A percentile compares a stretch with the other conserved stretches of the same genome.
Conservation (phyloP, 1,284 basidiomycete genomes). For the Athelia sp. region DNA sequence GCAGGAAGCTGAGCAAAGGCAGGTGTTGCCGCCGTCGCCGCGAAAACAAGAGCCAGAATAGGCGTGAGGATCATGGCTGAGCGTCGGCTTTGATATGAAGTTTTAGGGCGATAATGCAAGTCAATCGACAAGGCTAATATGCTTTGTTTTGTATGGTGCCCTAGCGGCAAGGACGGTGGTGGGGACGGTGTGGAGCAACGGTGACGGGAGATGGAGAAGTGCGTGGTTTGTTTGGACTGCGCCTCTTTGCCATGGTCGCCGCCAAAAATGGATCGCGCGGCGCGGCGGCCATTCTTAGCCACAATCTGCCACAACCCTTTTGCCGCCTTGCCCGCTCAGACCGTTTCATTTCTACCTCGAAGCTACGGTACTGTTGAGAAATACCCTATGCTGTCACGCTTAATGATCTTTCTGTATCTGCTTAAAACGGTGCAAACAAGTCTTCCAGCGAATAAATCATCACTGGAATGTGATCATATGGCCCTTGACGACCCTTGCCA, state of each 20-base stretch:
- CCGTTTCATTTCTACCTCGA: too few species aligned
- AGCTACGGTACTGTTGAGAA: too few species aligned
- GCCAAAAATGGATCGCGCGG: not conserved
- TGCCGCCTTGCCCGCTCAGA: too few species aligned
- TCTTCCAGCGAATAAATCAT: too few species aligned
- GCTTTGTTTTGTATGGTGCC: not conserved
- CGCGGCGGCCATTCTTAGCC: not conserved
- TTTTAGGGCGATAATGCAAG: not conserved
- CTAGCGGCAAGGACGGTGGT: not conserved
- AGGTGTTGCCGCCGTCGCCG: slow-evolving; percentile 23
- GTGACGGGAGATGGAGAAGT: not conserved
- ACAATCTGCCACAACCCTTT: not conserved
- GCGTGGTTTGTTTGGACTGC: slow-evolving; percentile 1
- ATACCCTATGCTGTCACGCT: too few species aligned
- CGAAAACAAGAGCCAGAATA: slow-evolving; percentile 34
- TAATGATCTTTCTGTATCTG: too few species aligned
- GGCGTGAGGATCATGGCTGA: slow-evolving; percentile 28
- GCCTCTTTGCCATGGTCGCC: too few species aligned
- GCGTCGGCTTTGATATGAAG: not conserved
- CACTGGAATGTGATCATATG: too few species aligned
- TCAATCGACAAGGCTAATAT: not conserved
- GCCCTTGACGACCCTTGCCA: too few species aligned
- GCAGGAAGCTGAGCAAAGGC: not conserved
- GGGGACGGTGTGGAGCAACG: not conserved
- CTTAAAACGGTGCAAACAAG: too few species aligned